These are phyloP conservation scores for Ceratocystis smalleyi DNA, from an alignment of 2,329 filamentous ascomycete genomes.

Conservation along the genomic window DNA sequence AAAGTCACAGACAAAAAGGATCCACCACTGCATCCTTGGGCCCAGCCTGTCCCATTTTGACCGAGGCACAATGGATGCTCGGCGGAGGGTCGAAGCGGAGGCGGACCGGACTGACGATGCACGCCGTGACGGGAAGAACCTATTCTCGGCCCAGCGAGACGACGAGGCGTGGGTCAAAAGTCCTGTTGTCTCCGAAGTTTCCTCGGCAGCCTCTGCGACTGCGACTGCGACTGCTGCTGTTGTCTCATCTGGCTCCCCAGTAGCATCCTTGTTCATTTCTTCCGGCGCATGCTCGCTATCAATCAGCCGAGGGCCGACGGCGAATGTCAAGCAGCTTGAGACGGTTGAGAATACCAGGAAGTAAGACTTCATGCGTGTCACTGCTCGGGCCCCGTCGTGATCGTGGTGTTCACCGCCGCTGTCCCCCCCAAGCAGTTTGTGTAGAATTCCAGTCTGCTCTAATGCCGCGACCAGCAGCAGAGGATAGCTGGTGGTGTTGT, in stretches of 20 bases:
- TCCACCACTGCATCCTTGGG: conserved; percentile 21
- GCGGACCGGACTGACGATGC: conserved; percentile 18
- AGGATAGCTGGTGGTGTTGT: conserved; percentile 34
- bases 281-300: conserved; percentile 29
- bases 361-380: conserved; percentile 47
- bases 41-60: conserved; percentile 10
- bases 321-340: conserved; percentile 48
- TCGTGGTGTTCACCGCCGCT: conserved; percentile 21
- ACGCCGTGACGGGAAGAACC: background rate
- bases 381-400: conserved; percentile 24
- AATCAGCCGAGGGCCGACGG: conserved; percentile 41
- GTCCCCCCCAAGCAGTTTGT: conserved; percentile 29
- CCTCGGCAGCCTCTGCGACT: background rate
- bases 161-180: background rate
- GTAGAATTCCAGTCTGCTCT: conserved; percentile 39
- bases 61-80: background rate
- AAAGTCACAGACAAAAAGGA: conserved; percentile 31
- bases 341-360: conserved; percentile 52
- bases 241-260: conserved; percentile 14
- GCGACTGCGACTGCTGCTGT: too few species aligned
- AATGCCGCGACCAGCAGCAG: conserved; percentile 30
- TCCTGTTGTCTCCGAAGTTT: background rate
- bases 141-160: conserved; percentile 1
- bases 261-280: conserved; percentile 20
- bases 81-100: background rate